phyloP scores from a whole-genome alignment of 495 filamentous ascomycete genomes.

The Aspergillus heteromorphus region DNA sequence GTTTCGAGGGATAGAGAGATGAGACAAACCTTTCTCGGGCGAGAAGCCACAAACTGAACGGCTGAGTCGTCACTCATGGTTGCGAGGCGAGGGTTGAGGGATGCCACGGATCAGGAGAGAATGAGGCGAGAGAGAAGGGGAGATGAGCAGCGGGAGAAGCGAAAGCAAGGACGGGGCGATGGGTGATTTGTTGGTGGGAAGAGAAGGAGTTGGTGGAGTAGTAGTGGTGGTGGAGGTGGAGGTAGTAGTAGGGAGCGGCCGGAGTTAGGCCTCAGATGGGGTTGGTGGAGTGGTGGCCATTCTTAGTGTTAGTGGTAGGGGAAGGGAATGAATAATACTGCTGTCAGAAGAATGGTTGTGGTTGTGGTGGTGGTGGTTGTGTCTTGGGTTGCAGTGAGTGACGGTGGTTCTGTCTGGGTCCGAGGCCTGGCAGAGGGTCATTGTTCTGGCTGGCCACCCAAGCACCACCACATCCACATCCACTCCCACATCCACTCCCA shows the following conservation, averaged over 20 bases:
- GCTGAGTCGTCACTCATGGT: conserved; percentile 35
- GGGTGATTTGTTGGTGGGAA: neutral
- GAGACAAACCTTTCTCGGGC: conserved; percentile 37
- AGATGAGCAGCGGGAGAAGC: neutral
- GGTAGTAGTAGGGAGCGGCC: neutral
- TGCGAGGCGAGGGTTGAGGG: no score
- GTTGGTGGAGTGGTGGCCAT: neutral
- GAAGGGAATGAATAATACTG: no score
- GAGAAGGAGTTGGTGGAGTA: neutral
- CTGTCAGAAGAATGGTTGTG: no score
- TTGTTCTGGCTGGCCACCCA: no score
- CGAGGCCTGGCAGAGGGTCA: no score
- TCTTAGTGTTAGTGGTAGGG: neutral
- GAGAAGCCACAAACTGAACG: conserved; percentile 36
- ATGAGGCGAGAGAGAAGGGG: conserved; percentile 3
- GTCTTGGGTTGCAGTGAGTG: no score
- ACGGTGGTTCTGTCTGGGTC: no score
- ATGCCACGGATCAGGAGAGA: neutral
- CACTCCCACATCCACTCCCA: no score
- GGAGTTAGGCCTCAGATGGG: conserved; percentile 1
- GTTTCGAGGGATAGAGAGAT: neutral
- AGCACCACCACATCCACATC: no score
- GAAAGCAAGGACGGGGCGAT: neutral
- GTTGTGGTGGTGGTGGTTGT: no score
- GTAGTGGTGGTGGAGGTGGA: no score